phyloP scores from a whole-genome alignment of 2,329 filamentous ascomycete species.

The Apiospora saccharicola region DNA sequence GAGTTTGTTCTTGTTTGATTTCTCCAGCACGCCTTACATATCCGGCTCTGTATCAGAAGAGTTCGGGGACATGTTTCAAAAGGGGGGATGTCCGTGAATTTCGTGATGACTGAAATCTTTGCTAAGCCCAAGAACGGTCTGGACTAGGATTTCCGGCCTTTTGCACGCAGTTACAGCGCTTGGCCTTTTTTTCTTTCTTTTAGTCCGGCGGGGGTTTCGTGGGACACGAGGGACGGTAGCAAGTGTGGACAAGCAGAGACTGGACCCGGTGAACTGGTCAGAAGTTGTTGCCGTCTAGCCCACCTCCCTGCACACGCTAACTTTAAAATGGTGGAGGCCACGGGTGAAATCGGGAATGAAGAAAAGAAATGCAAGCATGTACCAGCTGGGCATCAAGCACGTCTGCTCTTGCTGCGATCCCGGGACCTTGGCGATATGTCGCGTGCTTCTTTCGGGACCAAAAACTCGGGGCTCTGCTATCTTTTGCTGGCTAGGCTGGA shows the following conservation, averaged over 20 bases:
- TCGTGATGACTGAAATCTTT: background rate
- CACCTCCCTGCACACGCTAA: constrained; percentile 10
- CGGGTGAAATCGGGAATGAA: constrained; percentile 20
- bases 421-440: constrained; percentile 17
- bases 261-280: constrained; percentile 22
- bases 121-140: background rate
- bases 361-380: constrained; percentile 1
- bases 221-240: background rate
- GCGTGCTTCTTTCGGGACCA: background rate
- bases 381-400: constrained; percentile 15
- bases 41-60: constrained; percentile 16
- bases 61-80: constrained; percentile 19
- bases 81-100: constrained; percentile 7
- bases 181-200: background rate
- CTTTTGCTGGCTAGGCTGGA: background rate
- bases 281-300: constrained; percentile 19
- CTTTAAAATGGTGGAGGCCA: constrained; percentile 11
- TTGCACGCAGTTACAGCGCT: background rate
- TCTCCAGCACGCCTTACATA: background rate
- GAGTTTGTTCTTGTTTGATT: constrained; percentile 11
- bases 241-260: background rate
- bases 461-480: constrained; percentile 11
- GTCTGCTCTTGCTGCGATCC: constrained; percentile 5
- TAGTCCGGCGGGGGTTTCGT: constrained; percentile 5
- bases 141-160: background rate